Base-by-base conservation (phyloP, 2,329 filamentous ascomycete species). In the Aspergillus sp. region DNA sequence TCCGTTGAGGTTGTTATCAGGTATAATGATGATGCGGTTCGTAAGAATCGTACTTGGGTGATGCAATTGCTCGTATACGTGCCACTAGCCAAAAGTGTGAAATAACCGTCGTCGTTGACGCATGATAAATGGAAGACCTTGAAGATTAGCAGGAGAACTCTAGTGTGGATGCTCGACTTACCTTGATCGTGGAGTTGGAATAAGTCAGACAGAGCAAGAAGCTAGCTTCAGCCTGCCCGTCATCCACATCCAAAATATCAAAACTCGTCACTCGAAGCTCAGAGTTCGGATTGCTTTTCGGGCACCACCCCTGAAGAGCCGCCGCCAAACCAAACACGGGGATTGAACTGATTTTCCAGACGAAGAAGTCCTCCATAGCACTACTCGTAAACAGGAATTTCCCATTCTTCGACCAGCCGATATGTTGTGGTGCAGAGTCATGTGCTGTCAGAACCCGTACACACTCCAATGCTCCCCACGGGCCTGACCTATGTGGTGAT, bases 221-320 rank as follows among this genome's bases (percentile, higher is more conserved):
- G 4, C 56, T 60, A 40, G 64, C 58, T 33, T 65, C 62, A 17
- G 60, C 63, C 2, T 63, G 66, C 57, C 63, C 58, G 56, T 64
- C 63, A 49, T 65, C 60, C 9, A 71, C 61, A 43, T 65, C 67
- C 7, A 77, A 60, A 0, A 88, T 79, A 66, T 93, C 89, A 68
- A 96, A 95, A 66, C 87, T 86, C 77, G 88, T 91, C 63, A 97
- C 90, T 14, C 93, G 83, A 55, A 96, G 79, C 71, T 97, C 93
- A 12, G 79, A 77, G 31, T 81, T 78, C 41, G 76, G 78, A 41
- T 81, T 77, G 9, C 70, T 70, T 15, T 78, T 77, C 0, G 79
- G 78, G 65, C 82, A 81, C 12, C 72, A 68, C 2, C 78, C 79
- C 61, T 84, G 78, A 61, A 83, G 81, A 0, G 83, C 74, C 1